Conservation (phyloP, 1,284 basidiomycete genomes). For the Polyporus tsugae region DNA sequence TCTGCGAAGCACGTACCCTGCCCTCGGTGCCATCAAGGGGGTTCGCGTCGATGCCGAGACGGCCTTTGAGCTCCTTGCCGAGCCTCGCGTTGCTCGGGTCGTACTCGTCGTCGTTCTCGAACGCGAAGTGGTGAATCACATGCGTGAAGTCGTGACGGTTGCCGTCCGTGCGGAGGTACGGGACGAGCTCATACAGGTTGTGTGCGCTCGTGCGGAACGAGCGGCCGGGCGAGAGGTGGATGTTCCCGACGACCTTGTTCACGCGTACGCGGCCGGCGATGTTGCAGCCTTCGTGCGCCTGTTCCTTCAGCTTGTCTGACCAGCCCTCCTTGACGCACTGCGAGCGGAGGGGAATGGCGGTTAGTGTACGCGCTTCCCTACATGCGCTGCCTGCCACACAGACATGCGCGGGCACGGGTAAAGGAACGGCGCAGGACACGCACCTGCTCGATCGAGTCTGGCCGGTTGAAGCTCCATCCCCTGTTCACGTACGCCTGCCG, state of each 20-base stretch:
- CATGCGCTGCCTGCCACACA: background rate
- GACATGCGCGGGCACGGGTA: background rate
- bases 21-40: conserved; percentile 81
- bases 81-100: conserved; percentile 68
- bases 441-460: conserved; percentile 93
- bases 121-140: conserved; percentile 83
- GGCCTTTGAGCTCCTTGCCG: conserved; percentile 76
- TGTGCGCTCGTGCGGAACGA: conserved; percentile 91
- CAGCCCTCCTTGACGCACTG: conserved; percentile 95
- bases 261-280: conserved; percentile 91
- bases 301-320: conserved; percentile 93
- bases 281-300: conserved; percentile 95
- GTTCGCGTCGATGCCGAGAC: conserved; percentile 78
- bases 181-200: conserved; percentile 93
- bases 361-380: background rate
- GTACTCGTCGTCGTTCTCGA: conserved; percentile 86
- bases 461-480: conserved; percentile 95
- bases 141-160: conserved; percentile 96
- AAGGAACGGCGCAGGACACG: conserved; percentile 34
- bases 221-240: conserved; percentile 88
- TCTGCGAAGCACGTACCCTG: conserved; percentile 53
- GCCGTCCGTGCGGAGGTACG: conserved; percentile 89
- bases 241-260: conserved; percentile 96
- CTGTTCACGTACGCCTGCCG: conserved; percentile 89
- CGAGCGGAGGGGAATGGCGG: background rate